phyloP scores from a whole-genome alignment of 768 basidiomycete species.

The Mycena galopus region DNA sequence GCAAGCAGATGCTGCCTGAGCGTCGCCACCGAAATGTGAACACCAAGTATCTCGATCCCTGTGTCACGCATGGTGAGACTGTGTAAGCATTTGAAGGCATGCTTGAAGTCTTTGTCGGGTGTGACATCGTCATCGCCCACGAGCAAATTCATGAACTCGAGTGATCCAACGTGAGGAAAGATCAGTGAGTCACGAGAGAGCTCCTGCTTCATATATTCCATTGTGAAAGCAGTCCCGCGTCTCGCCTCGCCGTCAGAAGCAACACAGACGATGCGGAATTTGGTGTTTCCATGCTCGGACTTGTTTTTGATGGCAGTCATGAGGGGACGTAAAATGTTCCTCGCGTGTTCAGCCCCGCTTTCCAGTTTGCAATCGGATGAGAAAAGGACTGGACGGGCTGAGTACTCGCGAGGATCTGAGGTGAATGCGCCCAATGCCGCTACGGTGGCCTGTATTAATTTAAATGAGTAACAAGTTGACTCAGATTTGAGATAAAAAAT shows the following conservation, averaged over 20 bases:
- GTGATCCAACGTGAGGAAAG: background rate
- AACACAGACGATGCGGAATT: background rate
- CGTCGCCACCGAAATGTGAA: background rate
- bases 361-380: conserved; percentile 8
- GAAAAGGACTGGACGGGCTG: background rate
- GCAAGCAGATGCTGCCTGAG: background rate
- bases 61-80: background rate
- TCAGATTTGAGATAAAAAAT: background rate
- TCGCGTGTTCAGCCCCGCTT: conserved; percentile 2
- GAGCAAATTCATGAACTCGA: conserved; percentile 2
- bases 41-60: background rate
- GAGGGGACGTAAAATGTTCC: background rate
- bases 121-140: conserved; percentile 4
- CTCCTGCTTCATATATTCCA: conserved; percentile 6
- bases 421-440: background rate
- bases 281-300: background rate
- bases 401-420: background rate
- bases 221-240: background rate
- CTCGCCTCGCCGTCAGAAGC: background rate
- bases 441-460: background rate
- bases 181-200: background rate
- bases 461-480: no score
- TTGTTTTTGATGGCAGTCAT: background rate
- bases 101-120: conserved; percentile 6
- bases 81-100: conserved; percentile 7